phyloP scores from a whole-genome alignment of 2,329 filamentous ascomycete genomes.

The Aspergillus latus region DNA sequence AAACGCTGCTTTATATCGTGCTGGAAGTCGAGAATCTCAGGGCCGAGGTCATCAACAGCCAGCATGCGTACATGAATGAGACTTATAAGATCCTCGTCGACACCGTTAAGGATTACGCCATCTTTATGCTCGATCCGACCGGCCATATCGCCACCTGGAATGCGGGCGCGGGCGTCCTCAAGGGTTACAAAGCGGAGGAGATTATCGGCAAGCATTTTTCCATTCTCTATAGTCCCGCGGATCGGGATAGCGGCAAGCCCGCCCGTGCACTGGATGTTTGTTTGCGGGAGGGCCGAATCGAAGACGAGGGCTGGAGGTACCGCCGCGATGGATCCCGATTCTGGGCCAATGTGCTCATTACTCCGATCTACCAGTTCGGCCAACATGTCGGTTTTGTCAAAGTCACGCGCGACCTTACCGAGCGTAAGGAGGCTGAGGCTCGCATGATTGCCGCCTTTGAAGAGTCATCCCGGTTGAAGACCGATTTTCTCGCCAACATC shows the following conservation, averaged over 20 bases:
- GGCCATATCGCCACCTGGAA: slow-evolving; percentile 62
- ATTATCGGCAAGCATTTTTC: slow-evolving; percentile 61
- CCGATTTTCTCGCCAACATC: slow-evolving; percentile 64
- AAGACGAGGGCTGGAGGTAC: slow-evolving; percentile 62
- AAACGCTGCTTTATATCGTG: slow-evolving; percentile 42
- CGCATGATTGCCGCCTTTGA: slow-evolving; percentile 59
- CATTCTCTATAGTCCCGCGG: slow-evolving; percentile 56
- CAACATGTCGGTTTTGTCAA: slow-evolving; percentile 60
- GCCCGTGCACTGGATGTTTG: slow-evolving; percentile 53
- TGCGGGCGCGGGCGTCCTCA: slow-evolving; percentile 55
- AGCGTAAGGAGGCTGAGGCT: slow-evolving; percentile 56
- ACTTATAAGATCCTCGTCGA: slow-evolving; percentile 63
- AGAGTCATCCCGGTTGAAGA: slow-evolving; percentile 63
- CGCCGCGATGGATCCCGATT: slow-evolving; percentile 59
- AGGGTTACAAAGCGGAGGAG: slow-evolving; percentile 56
- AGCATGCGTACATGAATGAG: slow-evolving; percentile 52
- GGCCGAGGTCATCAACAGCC: slow-evolving; percentile 34
- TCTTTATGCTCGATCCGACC: slow-evolving; percentile 59
- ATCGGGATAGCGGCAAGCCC: slow-evolving; percentile 52
- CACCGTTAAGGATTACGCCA: slow-evolving; percentile 62
- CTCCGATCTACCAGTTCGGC: slow-evolving; percentile 54
- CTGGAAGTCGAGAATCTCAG: slow-evolving; percentile 45
- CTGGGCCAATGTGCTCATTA: slow-evolving; percentile 63
- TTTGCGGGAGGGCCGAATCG: slow-evolving; percentile 55
- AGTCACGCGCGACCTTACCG: slow-evolving; percentile 59